Evolutionary conservation across 2,329 filamentous ascomycete genomes (phyloP).

Genomic region (Ceratocystis lukuohia): DNA sequence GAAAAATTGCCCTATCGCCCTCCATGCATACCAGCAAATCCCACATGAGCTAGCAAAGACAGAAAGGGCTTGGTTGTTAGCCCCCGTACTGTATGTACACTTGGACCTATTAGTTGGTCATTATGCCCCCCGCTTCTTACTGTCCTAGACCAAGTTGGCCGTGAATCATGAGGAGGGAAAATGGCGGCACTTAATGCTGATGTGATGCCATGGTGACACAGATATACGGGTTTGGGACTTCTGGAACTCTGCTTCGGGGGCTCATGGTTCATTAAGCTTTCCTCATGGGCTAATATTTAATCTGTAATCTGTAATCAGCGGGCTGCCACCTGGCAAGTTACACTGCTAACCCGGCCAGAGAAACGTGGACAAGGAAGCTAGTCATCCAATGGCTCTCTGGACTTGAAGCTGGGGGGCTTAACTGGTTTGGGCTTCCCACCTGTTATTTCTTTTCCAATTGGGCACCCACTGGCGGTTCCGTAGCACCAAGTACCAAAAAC

Average conservation of each 20-base stretch:
- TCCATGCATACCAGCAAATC: neutral
- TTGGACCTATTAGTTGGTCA: too few relatives aligned
- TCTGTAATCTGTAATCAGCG: neutral
- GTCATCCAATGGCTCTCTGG: neutral
- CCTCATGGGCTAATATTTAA: neutral
- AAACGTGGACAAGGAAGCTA: neutral
- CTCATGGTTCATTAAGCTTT: neutral
- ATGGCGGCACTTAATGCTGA: neutral
- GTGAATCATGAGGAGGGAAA: neutral
- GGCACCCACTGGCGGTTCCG: neutral
- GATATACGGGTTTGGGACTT: neutral
- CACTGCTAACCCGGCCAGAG: neutral
- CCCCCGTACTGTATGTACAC: too few relatives aligned
- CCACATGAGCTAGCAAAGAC: neutral
- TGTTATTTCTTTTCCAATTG: neutral
- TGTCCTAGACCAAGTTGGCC: neutral
- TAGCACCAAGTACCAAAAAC: neutral
- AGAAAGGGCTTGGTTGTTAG: neutral
- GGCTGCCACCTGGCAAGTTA: neutral
- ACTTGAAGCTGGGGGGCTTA: neutral
- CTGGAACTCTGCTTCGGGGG: too few relatives aligned
- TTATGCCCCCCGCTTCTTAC: neutral
- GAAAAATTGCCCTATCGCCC: neutral
- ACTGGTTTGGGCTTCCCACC: neutral
- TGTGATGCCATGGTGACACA: constrained; percentile 2